Base-by-base conservation (phyloP, 2,329 filamentous ascomycete genomes). In the Hysterium pulicare region DNA sequence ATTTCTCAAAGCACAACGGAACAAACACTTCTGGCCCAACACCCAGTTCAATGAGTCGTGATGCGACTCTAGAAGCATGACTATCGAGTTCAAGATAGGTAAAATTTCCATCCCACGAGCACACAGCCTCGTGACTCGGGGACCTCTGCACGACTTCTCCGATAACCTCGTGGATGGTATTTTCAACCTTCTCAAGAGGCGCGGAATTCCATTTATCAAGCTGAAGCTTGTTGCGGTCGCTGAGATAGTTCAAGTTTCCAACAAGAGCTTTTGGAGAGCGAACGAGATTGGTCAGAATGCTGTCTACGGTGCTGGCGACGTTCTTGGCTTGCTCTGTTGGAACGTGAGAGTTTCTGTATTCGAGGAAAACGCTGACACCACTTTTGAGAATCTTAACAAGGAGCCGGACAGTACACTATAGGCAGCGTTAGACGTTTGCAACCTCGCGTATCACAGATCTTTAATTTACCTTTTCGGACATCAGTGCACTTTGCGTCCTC, bases 1-100 rank as follows among this genome's bases (percentile, higher is more conserved):
- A 67, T 44, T 71, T 71, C 32, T 71, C 67, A 33, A 71, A 68
- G 9, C 67, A 53, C 0, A 69, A 42, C 0, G 67, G 62, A 5
- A 71, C 59, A n/a, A 67, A 59, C 1, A 58, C 52, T 10, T 60
- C 48, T 15, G 48, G 45, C 5, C 54, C 49, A 19, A 62, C 54
- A 23, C 62, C 66, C 20, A 67, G 42, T 9, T 59, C 41, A 8
- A 52, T 55, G 0, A 66, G 64, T 37, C 59, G 61, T 20, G 23
- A 40, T 20, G 57, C 53, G 8, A 61, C 39, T 8, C 40, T 33
- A n/a, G 32, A 43, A 5, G 51, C 45, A 30, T 45, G 35, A 9
- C 53, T 49, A n/a, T 67, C 55, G 4, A 69, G 51, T 49, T 68
- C 53, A 5, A 45, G 50, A 37, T 68, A 68, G 1, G 63, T 67